Evolutionary conservation across 2,329 filamentous ascomycete species (phyloP), one percentile per base, ranked within the genome.

Genomic region (Pleurostoma richardsiae): DNA sequence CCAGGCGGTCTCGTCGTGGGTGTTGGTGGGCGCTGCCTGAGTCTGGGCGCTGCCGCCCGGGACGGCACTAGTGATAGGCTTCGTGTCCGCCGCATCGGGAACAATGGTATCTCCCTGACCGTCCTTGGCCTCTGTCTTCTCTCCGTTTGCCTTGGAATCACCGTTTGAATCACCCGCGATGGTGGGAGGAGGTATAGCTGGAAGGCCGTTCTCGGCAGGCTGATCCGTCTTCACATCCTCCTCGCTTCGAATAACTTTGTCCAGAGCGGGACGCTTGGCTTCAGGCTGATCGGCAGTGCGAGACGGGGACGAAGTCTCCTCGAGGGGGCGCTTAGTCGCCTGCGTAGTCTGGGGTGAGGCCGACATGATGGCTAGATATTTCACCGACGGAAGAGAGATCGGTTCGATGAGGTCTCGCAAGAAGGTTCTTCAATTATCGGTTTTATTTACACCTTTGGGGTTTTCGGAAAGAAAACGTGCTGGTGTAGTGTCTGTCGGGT

Each of bases 301-400:
- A 30, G 90, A 95, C 33, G 94, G 94, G 7, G 94, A 99, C 19
- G 94, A 97, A 8, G 92, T 88, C 64, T 97, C 94, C 76, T 99
- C 94, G 55, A 99, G 83, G 51, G 94, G 94, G 62, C 94, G 90
- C 81, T 99, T 99, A 53, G 80, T 75, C 58, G 82, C 85, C 63
- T 88, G 82, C 49, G 83, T 86, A 43, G 82, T 81, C 52, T 76
- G 70, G 30, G 81, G 82, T 55, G 81, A 90, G 53, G 85, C 79
- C 72, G 87, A 90, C 87, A 91, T 91, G 58, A 68, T 80, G 70
- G 56, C 60, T 64, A 70, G 70, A 61, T 64, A 58, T 50, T 51
- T 60, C 30, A 54, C 59, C 49, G 43, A 19, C 26, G 44, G 30
- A 58, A 42, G 53, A 29, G 49, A 49, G 53, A 55, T 62, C 61